A percentile compares a stretch with the other conserved stretches of the same genome.
Conservation (phyloP, 768 basidiomycete species). For the Rhodotorula graminis region DNA sequence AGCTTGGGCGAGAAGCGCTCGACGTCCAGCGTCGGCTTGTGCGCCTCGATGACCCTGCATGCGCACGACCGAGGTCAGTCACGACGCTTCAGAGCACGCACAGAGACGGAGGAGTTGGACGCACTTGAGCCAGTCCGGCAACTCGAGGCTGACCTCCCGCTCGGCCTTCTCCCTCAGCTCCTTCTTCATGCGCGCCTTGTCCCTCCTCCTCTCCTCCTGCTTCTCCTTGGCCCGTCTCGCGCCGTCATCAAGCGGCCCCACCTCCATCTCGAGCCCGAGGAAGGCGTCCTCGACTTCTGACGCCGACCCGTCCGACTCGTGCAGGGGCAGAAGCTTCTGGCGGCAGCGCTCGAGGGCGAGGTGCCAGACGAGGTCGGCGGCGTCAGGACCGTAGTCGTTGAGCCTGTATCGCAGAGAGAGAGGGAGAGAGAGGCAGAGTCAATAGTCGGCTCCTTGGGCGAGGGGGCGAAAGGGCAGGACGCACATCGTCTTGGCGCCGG, state of each 20-base stretch:
- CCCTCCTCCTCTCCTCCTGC: neutral
- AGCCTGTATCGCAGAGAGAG: neutral
- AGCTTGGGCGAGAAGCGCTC: conserved; percentile 13
- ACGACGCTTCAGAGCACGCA: no score
- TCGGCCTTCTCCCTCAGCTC: neutral
- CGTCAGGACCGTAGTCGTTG: conserved; percentile 6
- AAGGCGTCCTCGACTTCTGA: neutral
- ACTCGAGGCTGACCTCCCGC: neutral
- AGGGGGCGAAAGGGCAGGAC: neutral
- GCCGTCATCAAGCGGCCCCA: neutral
- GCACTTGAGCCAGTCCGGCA: conserved; percentile 20
- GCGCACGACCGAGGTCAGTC: no score
- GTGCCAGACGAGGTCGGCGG: conserved; percentile 22
- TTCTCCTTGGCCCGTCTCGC: neutral
- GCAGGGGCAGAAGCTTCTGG: neutral
- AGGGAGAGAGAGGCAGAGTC: no score
- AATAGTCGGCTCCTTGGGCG: neutral
- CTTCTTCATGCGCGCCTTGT: neutral
- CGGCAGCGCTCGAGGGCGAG: neutral
- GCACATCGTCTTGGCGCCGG: neutral
- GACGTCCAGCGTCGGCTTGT: neutral
- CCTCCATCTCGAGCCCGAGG: neutral
- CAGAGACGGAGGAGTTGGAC: neutral
- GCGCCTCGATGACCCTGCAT: neutral
- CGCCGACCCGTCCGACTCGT: neutral